Base-by-base conservation (phyloP, 1,139 yeast species). In the Suhomyces yuchorum region DNA sequence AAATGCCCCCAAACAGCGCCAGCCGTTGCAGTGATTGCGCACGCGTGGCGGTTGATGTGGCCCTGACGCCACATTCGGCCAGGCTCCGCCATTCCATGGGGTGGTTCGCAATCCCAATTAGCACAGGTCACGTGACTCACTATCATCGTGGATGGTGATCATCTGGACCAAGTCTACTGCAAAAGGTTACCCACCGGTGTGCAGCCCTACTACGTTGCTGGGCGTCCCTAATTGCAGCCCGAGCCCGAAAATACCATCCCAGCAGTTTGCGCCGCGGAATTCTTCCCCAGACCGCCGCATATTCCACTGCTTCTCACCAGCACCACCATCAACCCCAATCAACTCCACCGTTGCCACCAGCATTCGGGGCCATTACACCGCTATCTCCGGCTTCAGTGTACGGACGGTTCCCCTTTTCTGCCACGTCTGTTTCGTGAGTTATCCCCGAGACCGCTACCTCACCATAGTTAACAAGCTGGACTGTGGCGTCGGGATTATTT, bases 51-150 rank as follows among this genome's bases (percentile, higher is more conserved):
- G 19, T 28, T 12, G 32, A 23, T 24, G 32, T 24, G 40, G 30
- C 32, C 20, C 15, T 28, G 15, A 28, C 18, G 40, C 40, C 32
- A 23, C 32, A 24, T 24, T 17, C 33, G 23, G 32, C 12, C 17
- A 14, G 20, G 26, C 32, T 18, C 30, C 37, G 28, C 37, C 23
- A 30, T 15, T 19, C 17, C 38, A 36, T 36, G 38, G 38, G 42
- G 28, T 18, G 20, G 34, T 30, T 26, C 43, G 37, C 37, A 30
- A 36, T 40, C 24, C 15, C 17, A n/a, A 54, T 52, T 49, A 46
- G 53, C 51, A 28, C 32, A 41, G 43, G 50, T 50, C 57, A 51
- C 55, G 48, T 54, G 56, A 44, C 47, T 28, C 26, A 17, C 40
- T 48, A 52, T 51, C 46, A 52, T 52, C 46, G 26, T n/a, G 7